Percentiles rank a stretch among this genome's conserved stretches.
Conservation (phyloP, 306 rosid species). For the Fragaria iinumae region DNA sequence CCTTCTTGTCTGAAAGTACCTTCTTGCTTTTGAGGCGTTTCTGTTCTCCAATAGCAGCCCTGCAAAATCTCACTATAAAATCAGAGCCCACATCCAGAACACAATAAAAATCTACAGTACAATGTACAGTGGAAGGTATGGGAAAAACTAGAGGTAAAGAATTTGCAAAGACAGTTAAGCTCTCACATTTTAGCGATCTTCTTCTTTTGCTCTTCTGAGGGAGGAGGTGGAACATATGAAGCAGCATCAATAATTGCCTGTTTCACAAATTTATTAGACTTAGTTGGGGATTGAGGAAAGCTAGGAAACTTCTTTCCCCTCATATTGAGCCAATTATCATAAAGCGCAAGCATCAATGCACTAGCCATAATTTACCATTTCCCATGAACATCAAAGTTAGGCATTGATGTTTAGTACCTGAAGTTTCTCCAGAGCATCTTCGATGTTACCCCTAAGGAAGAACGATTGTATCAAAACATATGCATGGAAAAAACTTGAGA, state of each 20-base stretch:
- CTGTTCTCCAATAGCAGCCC: constrained; percentile 92
- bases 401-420: constrained; percentile 36
- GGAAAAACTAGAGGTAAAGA: background rate
- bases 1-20: constrained; percentile 73
- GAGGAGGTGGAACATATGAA: constrained; percentile 94
- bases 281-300: background rate
- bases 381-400: background rate
- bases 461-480: constrained; percentile 25
- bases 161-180: constrained; percentile 15
- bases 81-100: constrained; percentile 12
- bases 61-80: constrained; percentile 30
- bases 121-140: background rate
- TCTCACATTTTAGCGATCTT: constrained; percentile 84
- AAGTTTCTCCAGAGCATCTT: constrained; percentile 62
- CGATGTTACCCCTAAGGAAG: constrained; percentile 58
- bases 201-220: constrained; percentile 96
- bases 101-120: constrained; percentile 18
- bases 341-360: background rate
- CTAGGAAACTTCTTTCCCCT: background rate
- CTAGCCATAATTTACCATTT: background rate
- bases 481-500: constrained; percentile 21
- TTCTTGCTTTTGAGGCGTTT: constrained; percentile 92
- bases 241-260: constrained; percentile 95
- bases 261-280: constrained; percentile 18
- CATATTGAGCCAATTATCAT: background rate